Evolutionary conservation across 2,329 filamentous ascomycete species (phyloP).

Genomic region (Epichloe bromicola): DNA sequence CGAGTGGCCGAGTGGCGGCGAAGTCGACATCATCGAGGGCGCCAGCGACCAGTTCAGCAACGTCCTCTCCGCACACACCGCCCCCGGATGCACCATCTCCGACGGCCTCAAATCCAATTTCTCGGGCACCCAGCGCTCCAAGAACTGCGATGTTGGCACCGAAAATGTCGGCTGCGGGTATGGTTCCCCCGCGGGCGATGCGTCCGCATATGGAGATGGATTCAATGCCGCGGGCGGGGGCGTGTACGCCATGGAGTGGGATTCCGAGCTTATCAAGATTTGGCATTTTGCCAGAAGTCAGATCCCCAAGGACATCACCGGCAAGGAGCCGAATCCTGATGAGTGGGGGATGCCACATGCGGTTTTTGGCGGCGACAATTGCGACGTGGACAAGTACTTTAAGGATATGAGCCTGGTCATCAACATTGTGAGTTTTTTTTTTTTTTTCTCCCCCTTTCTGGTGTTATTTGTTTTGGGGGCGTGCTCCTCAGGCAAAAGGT

Average conservation of each 20-base stretch:
- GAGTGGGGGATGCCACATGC: conserved; percentile 61
- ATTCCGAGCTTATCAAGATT: conserved; percentile 50
- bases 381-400: conserved; percentile 55
- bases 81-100: conserved; percentile 18
- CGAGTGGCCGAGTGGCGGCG: conserved; percentile 50
- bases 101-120: conserved; percentile 10
- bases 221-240: conserved; percentile 58
- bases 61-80: conserved; percentile 49
- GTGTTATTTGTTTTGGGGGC: neutral
- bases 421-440: conserved; percentile 38
- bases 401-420: conserved; percentile 58
- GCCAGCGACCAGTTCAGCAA: conserved; percentile 49
- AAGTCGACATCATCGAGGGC: conserved; percentile 60
- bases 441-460: neutral
- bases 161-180: conserved; percentile 34
- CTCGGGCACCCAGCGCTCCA: conserved; percentile 15
- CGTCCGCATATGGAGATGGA: conserved; percentile 41
- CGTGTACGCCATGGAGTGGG: conserved; percentile 62
- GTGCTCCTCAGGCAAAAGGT: neutral
- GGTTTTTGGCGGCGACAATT: conserved; percentile 50
- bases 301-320: conserved; percentile 53
- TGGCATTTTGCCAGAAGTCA: conserved; percentile 61
- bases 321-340: conserved; percentile 45
- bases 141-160: conserved; percentile 24
- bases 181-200: conserved; percentile 26